A percentile compares a stretch with the other conserved stretches of the same genome.
Conservation (phyloP, 768 basidiomycete genomes). For the Podaxis sp. region DNA sequence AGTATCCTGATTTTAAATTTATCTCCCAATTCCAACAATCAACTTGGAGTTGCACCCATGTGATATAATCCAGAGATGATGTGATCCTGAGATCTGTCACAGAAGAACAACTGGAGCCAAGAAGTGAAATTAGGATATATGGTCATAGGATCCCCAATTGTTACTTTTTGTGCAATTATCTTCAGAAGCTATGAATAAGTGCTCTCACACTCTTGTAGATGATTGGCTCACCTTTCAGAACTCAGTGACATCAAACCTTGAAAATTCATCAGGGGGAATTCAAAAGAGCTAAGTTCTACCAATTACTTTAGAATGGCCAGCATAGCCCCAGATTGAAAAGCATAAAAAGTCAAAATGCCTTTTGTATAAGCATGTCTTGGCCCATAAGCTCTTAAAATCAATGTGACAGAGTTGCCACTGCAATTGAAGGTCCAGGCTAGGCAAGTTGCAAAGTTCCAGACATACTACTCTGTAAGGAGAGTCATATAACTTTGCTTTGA, state of each 20-base stretch:
- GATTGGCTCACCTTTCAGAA: neutral
- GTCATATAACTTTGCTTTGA: neutral
- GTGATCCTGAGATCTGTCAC: neutral
- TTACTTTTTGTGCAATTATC: neutral
- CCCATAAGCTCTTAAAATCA: neutral
- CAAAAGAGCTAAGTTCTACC: neutral
- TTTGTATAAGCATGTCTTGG: neutral
- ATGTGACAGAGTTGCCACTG: neutral
- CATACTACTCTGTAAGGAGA: neutral
- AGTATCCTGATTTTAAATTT: neutral
- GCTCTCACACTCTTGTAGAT: neutral
- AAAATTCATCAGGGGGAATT: neutral
- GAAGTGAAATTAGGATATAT: neutral
- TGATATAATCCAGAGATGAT: neutral
- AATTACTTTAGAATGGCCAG: neutral
- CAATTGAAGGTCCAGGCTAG: neutral
- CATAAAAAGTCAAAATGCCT: neutral
- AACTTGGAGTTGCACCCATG: neutral
- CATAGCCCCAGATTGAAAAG: neutral
- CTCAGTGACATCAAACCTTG: neutral
- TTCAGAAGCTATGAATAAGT: neutral
- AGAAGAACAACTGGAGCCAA: neutral
- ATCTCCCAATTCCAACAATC: constrained; percentile 1
- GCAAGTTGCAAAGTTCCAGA: neutral
- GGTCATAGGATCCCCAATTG: neutral